Evolutionary conservation across 1,284 basidiomycete species (phyloP).

Genomic region (Melanopsichium pennsylvanicum): DNA sequence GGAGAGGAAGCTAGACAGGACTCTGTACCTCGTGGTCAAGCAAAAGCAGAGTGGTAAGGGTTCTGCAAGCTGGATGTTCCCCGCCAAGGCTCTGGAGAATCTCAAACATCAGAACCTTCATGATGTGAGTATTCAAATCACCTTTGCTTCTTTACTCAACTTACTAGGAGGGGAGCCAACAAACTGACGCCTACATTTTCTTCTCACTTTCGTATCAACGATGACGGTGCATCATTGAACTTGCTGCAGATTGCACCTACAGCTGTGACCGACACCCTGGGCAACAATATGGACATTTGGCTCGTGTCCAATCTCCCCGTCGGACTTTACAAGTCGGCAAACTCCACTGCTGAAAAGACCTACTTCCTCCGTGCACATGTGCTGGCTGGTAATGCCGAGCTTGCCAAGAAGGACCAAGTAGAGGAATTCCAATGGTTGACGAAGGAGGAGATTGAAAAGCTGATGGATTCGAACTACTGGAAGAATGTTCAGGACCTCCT

Average conservation of each 20-base stretch:
- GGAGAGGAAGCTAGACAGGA: conserved; percentile 81
- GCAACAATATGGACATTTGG: conserved; percentile 62
- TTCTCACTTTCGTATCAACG: neutral
- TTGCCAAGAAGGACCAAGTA: conserved; percentile 65
- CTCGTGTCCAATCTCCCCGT: conserved; percentile 59
- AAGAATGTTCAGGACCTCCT: conserved; percentile 78
- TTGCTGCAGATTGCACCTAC: conserved; percentile 31
- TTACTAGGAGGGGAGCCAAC: too few species aligned
- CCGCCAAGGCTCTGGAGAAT: conserved; percentile 34
- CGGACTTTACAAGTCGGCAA: conserved; percentile 35
- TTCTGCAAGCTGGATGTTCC: conserved; percentile 40
- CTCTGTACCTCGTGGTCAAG: conserved; percentile 82
- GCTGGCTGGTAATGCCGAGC: conserved; percentile 50
- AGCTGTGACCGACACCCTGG: conserved; percentile 45
- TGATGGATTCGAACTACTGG: conserved; percentile 74
- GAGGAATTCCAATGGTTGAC: conserved; percentile 87
- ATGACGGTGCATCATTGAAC: too few species aligned
- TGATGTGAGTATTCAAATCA: conserved; percentile 13
- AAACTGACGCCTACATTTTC: neutral
- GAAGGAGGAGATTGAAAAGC: conserved; percentile 79
- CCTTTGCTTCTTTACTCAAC: neutral
- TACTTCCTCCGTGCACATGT: conserved; percentile 59
- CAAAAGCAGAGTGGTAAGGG: conserved; percentile 55
- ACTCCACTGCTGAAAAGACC: conserved; percentile 33
- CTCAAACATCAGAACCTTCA: conserved; percentile 40